Conservation (phyloP, 1,284 basidiomycete genomes). For the Microbotryum scabiosae region DNA sequence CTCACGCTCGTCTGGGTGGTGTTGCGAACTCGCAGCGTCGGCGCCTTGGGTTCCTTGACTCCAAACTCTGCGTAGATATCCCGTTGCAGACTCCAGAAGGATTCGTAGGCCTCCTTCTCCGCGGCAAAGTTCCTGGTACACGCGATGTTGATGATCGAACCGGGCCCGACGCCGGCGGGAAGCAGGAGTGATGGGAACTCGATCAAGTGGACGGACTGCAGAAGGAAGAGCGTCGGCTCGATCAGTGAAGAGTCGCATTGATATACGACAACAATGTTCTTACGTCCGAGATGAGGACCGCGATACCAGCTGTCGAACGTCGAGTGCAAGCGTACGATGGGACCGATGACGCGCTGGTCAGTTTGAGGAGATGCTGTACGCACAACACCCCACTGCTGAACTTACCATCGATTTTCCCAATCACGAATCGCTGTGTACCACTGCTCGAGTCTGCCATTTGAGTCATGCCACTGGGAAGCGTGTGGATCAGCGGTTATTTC, state of each 20-base stretch:
- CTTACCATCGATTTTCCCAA: slow-evolving; percentile 31
- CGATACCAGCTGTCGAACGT: slow-evolving; percentile 26
- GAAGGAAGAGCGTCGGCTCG: background rate
- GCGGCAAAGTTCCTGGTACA: slow-evolving; percentile 74
- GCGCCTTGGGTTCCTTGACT: slow-evolving; percentile 56
- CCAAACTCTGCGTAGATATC: slow-evolving; percentile 71
- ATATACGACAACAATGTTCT: background rate
- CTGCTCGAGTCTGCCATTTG: too few species aligned
- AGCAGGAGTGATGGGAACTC: slow-evolving; percentile 90
- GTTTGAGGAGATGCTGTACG: background rate
- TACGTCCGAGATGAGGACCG: slow-evolving; percentile 32
- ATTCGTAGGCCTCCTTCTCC: slow-evolving; percentile 64
- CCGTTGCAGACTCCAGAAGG: slow-evolving; percentile 74
- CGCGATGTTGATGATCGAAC: slow-evolving; percentile 93
- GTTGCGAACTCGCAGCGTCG: slow-evolving; percentile 65
- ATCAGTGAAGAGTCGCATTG: background rate
- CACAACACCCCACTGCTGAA: background rate
- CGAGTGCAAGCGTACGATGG: background rate
- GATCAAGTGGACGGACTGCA: slow-evolving; percentile 59
- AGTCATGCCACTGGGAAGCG: too few species aligned
- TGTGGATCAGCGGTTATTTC: too few species aligned
- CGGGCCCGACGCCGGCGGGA: slow-evolving; percentile 77
- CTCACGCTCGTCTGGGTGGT: slow-evolving; percentile 78
- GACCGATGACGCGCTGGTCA: background rate
- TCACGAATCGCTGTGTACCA: slow-evolving; percentile 14